phyloP scores from a whole-genome alignment of 1,284 basidiomycete species.

The Rhodotorula sp. region DNA sequence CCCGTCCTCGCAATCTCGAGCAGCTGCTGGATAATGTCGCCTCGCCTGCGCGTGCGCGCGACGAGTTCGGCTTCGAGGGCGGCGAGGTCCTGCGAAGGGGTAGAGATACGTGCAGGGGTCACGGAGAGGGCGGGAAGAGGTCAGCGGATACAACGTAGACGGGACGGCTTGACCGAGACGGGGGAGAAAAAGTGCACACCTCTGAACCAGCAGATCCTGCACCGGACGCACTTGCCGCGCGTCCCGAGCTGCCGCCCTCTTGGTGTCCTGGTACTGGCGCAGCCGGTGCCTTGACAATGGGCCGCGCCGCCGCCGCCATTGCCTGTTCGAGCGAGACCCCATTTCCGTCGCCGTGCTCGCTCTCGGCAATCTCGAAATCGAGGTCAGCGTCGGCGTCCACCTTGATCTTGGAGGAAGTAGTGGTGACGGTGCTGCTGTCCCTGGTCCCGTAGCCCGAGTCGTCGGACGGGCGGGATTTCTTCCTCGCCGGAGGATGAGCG shows the following conservation, averaged over 20 bases:
- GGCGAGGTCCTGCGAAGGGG: background rate
- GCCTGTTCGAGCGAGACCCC: background rate
- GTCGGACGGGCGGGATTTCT: slow-evolving; percentile 1
- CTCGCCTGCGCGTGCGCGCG: slow-evolving; percentile 18
- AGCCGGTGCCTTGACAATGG: background rate
- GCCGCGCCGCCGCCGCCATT: background rate
- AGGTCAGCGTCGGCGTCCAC: background rate
- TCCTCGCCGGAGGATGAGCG: background rate
- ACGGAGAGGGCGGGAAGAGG: no score
- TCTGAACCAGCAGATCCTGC: background rate
- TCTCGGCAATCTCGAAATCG: slow-evolving; percentile 17
- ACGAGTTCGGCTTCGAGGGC: slow-evolving; percentile 5
- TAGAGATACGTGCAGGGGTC: no score
- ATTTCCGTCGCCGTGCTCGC: slow-evolving; percentile 18
- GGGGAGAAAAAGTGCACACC: background rate
- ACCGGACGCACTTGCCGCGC: background rate
- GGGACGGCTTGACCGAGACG: no score
- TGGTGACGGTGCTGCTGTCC: background rate
- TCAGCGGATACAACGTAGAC: no score
- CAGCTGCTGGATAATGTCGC: slow-evolving; percentile 16
- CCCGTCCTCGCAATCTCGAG: slow-evolving; percentile 24
- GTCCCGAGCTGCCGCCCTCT: no score
- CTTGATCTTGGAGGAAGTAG: background rate
- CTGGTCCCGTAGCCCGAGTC: slow-evolving; percentile 9
- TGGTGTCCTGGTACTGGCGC: background rate